Percentiles rank a stretch among this genome's conserved stretches.
phyloP scores from a whole-genome alignment of 306 rosid species.

The Neltuma alba region DNA sequence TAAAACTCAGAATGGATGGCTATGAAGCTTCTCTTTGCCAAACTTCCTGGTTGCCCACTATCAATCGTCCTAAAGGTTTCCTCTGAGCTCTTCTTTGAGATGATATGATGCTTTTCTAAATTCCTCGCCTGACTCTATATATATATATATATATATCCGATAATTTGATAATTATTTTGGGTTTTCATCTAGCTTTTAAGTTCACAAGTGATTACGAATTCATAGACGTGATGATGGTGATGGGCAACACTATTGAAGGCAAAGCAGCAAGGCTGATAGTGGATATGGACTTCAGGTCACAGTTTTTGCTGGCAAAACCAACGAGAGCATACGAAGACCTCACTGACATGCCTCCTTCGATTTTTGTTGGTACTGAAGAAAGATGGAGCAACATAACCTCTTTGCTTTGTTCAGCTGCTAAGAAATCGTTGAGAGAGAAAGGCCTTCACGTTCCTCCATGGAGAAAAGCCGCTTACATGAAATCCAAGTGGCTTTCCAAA shows the following conservation, averaged over 20 bases:
- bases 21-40: conserved; percentile 51
- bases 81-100: background rate
- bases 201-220: conserved; percentile 50
- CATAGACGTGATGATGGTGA: conserved; percentile 42
- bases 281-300: conserved; percentile 58
- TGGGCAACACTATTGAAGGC: conserved; percentile 5
- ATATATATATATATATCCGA: no score
- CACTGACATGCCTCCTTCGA: conserved; percentile 39
- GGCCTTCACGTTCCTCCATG: conserved; percentile 62
- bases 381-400: conserved; percentile 40
- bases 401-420: conserved; percentile 53
- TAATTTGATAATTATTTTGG: background rate
- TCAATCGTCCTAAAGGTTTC: conserved; percentile 32
- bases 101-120: no score
- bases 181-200: background rate
- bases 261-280: conserved; percentile 48
- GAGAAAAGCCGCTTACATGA: conserved; percentile 58
- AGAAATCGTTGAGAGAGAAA: conserved; percentile 47
- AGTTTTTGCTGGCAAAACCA: conserved; percentile 59
- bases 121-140: no score
- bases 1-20: conserved; percentile 46
- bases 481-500: conserved; percentile 53
- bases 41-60: conserved; percentile 46
- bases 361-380: conserved; percentile 59
- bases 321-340: conserved; percentile 43